Percentiles rank a stretch among this genome's conserved stretches.
Conservation (phyloP, 768 basidiomycete species). For the Calocybe indica region DNA sequence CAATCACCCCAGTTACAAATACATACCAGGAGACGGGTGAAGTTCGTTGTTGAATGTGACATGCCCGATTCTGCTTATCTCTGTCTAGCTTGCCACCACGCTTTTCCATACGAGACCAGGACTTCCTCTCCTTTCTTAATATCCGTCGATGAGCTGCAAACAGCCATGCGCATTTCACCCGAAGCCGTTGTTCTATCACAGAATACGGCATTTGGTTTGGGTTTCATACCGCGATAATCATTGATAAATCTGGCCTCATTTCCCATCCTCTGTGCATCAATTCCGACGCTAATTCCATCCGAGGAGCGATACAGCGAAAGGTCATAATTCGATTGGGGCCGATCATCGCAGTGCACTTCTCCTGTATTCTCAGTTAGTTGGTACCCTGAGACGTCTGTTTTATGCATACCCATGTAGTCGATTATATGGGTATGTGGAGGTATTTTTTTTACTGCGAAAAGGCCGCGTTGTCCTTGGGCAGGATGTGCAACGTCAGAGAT, state of each 20-base stretch:
- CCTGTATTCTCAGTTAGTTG: conserved; percentile 32
- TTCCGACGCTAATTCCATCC: conserved; percentile 59
- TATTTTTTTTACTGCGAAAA: conserved; percentile 76
- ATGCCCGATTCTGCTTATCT: not conserved
- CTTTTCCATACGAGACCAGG: conserved; percentile 83
- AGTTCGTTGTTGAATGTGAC: too few relatives aligned
- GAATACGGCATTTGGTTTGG: conserved; percentile 68
- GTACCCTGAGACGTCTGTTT: not conserved
- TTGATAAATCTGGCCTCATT: conserved; percentile 90
- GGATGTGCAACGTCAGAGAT: conserved; percentile 63
- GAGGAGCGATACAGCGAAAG: conserved; percentile 65
- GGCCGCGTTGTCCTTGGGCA: conserved; percentile 69
- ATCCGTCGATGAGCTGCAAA: conserved; percentile 56
- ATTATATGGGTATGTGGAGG: conserved; percentile 60
- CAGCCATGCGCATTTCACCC: conserved; percentile 72
- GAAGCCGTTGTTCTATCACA: conserved; percentile 41
- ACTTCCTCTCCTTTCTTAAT: conserved; percentile 83
- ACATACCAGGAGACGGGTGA: too few relatives aligned
- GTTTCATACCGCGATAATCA: conserved; percentile 77
- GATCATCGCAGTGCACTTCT: conserved; percentile 75
- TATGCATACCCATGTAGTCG: conserved; percentile 55
- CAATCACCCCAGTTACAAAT: too few relatives aligned
- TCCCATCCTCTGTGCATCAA: conserved; percentile 71
- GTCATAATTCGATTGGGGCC: conserved; percentile 80
- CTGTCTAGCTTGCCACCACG: conserved; percentile 65